These are phyloP conservation scores for Tolypocladium cylindrosporum DNA, from an alignment of 2,329 filamentous ascomycete species.

Conservation along the genomic window DNA sequence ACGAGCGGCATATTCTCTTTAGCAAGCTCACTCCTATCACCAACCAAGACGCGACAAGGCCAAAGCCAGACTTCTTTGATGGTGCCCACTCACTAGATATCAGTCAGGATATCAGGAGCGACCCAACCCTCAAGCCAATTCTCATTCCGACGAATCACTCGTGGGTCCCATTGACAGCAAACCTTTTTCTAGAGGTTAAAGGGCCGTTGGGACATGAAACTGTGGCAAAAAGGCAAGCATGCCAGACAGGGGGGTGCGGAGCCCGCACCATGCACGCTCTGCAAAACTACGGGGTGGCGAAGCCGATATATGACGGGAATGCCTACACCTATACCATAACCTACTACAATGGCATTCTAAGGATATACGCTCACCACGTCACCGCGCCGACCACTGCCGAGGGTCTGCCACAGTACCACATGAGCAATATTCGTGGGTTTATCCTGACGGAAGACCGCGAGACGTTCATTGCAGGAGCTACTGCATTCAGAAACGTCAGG, in stretches of 20 bases:
- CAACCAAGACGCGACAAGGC: too few relatives aligned
- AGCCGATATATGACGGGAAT: conserved; percentile 24
- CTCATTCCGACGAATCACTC: not conserved
- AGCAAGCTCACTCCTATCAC: too few relatives aligned
- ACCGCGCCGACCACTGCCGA: conserved; percentile 16
- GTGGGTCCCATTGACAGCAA: conserved; percentile 19
- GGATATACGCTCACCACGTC: conserved; percentile 25
- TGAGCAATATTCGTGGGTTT: conserved; percentile 11
- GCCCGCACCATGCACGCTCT: conserved; percentile 24
- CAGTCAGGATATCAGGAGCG: too few relatives aligned
- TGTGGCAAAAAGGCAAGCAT: conserved; percentile 21
- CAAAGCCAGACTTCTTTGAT: too few relatives aligned
- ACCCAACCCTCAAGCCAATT: too few relatives aligned
- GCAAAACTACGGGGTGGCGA: conserved; percentile 16
- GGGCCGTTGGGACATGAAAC: conserved; percentile 17
- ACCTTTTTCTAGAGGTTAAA: conserved; percentile 32
- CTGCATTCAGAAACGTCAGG: conserved; percentile 26
- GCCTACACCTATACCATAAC: conserved; percentile 26
- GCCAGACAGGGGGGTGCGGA: conserved; percentile 26
- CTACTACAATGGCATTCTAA: conserved; percentile 23
- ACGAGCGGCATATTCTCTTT: too few relatives aligned
- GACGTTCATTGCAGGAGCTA: conserved; percentile 20
- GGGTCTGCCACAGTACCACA: conserved; percentile 27
- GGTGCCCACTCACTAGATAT: too few relatives aligned
- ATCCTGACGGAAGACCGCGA: conserved; percentile 17